phyloP scores from a whole-genome alignment of 2,329 filamentous ascomycete species.

The Diplocarpon rosae region DNA sequence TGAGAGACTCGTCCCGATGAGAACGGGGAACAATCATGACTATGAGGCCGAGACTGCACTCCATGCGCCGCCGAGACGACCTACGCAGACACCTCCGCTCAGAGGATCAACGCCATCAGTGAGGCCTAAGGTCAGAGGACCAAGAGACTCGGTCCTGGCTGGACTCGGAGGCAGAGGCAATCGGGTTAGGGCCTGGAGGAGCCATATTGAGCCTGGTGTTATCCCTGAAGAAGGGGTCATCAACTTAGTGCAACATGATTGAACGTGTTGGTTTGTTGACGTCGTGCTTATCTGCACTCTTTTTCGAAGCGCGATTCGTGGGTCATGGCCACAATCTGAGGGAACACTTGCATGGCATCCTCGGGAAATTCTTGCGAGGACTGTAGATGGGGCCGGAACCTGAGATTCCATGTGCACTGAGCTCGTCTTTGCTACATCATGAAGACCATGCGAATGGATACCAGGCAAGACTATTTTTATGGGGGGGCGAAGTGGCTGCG shows the following conservation, averaged over 20 bases:
- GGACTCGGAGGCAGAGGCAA: slow-evolving; percentile 20
- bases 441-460: too few relatives aligned
- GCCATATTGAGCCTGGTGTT: slow-evolving; percentile 22
- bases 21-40: slow-evolving; percentile 22
- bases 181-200: slow-evolving; percentile 25
- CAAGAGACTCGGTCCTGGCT: slow-evolving; percentile 19
- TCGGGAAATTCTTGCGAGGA: too few relatives aligned
- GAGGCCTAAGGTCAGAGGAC: neutral
- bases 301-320: too few relatives aligned
- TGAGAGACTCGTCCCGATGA: slow-evolving; percentile 20
- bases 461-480: too few relatives aligned
- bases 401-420: too few relatives aligned
- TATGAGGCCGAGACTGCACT: slow-evolving; percentile 21
- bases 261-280: neutral
- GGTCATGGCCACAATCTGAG: too few relatives aligned
- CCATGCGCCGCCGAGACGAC: slow-evolving; percentile 15
- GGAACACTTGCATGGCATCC: too few relatives aligned
- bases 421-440: too few relatives aligned
- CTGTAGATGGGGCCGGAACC: too few relatives aligned
- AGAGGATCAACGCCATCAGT: neutral
- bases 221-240: slow-evolving; percentile 21
- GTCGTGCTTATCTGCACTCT: too few relatives aligned
- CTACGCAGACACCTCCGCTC: neutral
- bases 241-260: slow-evolving; percentile 1
- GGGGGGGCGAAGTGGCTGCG: too few relatives aligned